phyloP scores from a whole-genome alignment of 257 asterid species.

The Oldenlandia corymbosa region DNA sequence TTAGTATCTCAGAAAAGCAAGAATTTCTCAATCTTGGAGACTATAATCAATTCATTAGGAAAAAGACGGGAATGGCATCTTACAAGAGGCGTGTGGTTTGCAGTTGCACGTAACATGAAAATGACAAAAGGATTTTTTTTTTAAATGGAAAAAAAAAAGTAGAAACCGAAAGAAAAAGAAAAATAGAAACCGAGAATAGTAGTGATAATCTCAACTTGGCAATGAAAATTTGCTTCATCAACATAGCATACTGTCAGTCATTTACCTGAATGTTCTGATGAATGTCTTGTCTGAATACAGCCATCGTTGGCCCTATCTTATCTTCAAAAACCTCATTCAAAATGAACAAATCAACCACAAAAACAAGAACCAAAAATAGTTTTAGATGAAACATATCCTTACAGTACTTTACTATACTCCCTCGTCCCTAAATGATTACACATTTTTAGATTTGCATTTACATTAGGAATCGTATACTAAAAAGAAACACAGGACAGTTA shows the following conservation, averaged over 20 bases:
- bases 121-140: too few species aligned
- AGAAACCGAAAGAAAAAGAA: too few species aligned
- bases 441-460: too few species aligned
- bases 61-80: constrained; percentile 14
- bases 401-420: too few species aligned
- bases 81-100: constrained; percentile 34
- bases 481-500: too few species aligned
- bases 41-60: too few species aligned
- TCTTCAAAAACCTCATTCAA: constrained; percentile 41
- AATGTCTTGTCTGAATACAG: constrained; percentile 83
- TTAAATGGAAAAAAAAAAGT: too few species aligned
- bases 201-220: neutral
- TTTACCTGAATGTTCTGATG: constrained; percentile 68
- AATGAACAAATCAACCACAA: constrained; percentile 1
- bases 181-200: too few species aligned
- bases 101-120: constrained; percentile 35
- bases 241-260: neutral
- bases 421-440: too few species aligned
- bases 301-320: constrained; percentile 98
- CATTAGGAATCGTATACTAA: too few species aligned
- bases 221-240: neutral
- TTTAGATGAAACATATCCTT: neutral
- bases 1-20: too few species aligned
- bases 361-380: neutral
- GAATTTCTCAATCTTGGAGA: too few species aligned